Conservation (phyloP, 164 flowering plant genomes). For the Tinospora cordifolia region DNA sequence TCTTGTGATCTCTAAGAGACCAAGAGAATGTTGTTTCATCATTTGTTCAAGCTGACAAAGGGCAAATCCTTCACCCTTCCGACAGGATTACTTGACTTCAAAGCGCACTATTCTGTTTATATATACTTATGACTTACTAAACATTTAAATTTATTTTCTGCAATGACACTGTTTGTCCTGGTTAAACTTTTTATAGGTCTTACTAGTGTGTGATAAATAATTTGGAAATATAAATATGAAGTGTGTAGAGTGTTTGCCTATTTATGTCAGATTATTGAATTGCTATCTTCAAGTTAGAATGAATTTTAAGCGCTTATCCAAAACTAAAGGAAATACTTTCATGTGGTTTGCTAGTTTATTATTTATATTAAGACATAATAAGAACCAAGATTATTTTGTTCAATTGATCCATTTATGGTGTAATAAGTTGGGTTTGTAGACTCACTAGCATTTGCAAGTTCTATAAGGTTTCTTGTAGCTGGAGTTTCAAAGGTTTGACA, state of each 20-base stretch:
- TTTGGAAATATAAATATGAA: no score
- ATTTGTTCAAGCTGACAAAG: no score
- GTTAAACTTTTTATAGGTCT: no score
- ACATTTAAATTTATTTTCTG: neutral
- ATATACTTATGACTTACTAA: no score
- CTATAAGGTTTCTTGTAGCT: constrained; percentile 78
- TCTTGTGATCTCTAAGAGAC: no score
- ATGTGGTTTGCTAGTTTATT: neutral
- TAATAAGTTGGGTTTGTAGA: constrained; percentile 81
- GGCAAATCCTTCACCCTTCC: no score
- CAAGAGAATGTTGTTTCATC: no score
- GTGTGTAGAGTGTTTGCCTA: no score
- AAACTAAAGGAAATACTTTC: neutral
- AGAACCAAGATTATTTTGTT: neutral
- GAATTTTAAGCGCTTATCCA: neutral
- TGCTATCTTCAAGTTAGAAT: neutral
- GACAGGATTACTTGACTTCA: no score
- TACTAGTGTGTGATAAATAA: no score
- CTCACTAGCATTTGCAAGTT: constrained; percentile 77
- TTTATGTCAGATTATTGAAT: neutral
- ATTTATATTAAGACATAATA: neutral
- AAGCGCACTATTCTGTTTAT: no score
- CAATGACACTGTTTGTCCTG: neutral
- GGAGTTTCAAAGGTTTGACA: constrained; percentile 75
- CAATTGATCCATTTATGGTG: neutral